Evolutionary conservation across 805 yeast genomes (phyloP).

Genomic region (Blastobotrys muscicola): DNA sequence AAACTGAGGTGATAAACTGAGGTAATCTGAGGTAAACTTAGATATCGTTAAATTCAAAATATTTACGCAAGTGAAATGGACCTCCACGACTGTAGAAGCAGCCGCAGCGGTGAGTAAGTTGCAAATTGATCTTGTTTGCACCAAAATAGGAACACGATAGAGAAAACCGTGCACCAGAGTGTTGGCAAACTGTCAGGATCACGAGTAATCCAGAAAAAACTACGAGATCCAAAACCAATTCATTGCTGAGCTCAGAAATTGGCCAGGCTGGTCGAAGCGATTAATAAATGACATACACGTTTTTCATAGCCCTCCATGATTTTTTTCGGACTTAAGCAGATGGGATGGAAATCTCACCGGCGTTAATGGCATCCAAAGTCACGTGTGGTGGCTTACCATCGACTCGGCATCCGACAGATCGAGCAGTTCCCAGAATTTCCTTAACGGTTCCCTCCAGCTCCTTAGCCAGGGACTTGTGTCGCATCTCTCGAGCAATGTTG

Average conservation of each 20-base stretch:
- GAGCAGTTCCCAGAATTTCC: conserved; percentile 99
- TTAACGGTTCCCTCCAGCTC: conserved; percentile 92
- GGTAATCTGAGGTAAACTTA: no score
- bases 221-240: no score
- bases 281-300: neutral
- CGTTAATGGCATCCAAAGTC: conserved; percentile 95
- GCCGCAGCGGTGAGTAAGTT: conserved; percentile 63
- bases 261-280: neutral
- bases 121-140: conserved; percentile 72
- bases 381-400: conserved; percentile 99
- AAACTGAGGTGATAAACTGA: no score
- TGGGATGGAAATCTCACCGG: conserved; percentile 81
- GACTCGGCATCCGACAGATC: conserved; percentile 99
- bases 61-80: conserved; percentile 60
- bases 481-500: conserved; percentile 97
- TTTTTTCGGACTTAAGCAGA: conserved; percentile 11
- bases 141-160: conserved; percentile 81
- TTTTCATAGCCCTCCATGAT: neutral
- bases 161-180: conserved; percentile 75
- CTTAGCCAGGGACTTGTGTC: conserved; percentile 96
- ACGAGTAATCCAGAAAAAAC: no score
- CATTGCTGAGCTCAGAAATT: no score
- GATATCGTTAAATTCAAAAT: conserved; percentile 12
- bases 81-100: conserved; percentile 39
- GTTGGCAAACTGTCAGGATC: conserved; percentile 70